Conservation (phyloP, 163 green algal species). For the Chlamydomonas reinhardtii region DNA sequence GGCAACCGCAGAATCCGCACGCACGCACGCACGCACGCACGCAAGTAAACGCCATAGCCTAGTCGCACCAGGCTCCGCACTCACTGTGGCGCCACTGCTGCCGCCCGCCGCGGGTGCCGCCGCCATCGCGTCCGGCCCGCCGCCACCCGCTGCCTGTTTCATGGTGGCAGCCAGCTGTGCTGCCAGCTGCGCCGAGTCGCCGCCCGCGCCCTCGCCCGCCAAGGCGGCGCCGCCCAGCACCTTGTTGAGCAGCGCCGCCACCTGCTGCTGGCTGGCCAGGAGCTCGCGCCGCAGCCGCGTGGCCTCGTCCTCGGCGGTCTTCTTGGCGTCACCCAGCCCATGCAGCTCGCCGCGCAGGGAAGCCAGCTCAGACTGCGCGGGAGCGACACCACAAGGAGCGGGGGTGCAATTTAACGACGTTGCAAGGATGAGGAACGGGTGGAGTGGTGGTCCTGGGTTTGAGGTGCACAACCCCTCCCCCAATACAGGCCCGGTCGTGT, state of each 20-base stretch:
- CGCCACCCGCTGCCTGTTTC: too few species aligned
- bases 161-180: not conserved
- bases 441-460: too few species aligned
- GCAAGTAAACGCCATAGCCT: not conserved
- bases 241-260: slow-evolving; percentile 14
- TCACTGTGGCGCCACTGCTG: not conserved
- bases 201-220: not conserved
- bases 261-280: slow-evolving; percentile 30
- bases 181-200: not conserved
- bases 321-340: slow-evolving; percentile 22
- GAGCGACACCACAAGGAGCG: not conserved
- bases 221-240: not conserved
- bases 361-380: slow-evolving; percentile 14
- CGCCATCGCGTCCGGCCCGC: not conserved
- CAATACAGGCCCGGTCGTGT: too few species aligned
- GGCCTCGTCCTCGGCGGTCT: slow-evolving; percentile 27
- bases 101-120: too few species aligned
- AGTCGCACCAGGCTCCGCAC: not conserved
- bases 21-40: too few species aligned
- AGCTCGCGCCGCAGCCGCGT: slow-evolving; percentile 38
- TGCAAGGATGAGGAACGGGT: too few species aligned
- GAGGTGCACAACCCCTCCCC: too few species aligned
- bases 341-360: slow-evolving; percentile 31
- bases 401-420: too few species aligned
- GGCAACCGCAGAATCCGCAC: too few species aligned